Conservation (phyloP, 2,329 filamentous ascomycete species). For the Ceratocystis diversiconidia region DNA sequence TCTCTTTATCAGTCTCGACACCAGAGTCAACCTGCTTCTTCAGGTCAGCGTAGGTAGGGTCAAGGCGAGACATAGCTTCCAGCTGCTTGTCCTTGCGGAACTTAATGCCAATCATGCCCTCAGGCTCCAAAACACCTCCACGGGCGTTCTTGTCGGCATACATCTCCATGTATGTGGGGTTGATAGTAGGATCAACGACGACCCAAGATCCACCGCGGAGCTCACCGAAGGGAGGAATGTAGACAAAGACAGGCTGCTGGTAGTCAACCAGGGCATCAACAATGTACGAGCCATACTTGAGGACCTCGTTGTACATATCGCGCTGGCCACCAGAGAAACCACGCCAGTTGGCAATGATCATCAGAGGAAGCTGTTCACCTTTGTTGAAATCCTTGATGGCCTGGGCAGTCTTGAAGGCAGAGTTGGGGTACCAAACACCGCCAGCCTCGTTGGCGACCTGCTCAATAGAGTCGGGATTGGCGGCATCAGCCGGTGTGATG, state of each 20-base stretch:
- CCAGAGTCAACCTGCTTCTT: slow-evolving; percentile 62
- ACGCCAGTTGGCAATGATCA: slow-evolving; percentile 99
- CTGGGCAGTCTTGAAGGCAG: slow-evolving; percentile 97
- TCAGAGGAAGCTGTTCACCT: slow-evolving; percentile 91
- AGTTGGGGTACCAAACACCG: slow-evolving; percentile 99
- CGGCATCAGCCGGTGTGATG: slow-evolving; percentile 86
- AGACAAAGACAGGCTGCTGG: slow-evolving; percentile 96
- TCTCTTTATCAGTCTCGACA: slow-evolving; percentile 50
- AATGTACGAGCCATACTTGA: slow-evolving; percentile 99
- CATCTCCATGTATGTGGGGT: slow-evolving; percentile 96
- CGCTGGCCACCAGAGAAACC: slow-evolving; percentile 99
- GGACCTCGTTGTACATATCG: slow-evolving; percentile 99
- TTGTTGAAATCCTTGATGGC: slow-evolving; percentile 99
- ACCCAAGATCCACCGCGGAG: slow-evolving; percentile 99
- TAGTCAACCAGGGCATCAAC: slow-evolving; percentile 97
- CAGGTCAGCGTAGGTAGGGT: slow-evolving; percentile 67
- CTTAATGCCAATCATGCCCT: slow-evolving; percentile 98
- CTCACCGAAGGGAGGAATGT: slow-evolving; percentile 93
- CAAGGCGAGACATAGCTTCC: slow-evolving; percentile 89
- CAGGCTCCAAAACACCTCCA: slow-evolving; percentile 92
- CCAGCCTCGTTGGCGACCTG: slow-evolving; percentile 88
- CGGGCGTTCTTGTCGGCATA: slow-evolving; percentile 91
- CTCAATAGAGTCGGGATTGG: slow-evolving; percentile 96
- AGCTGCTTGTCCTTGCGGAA: slow-evolving; percentile 96
- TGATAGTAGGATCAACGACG: slow-evolving; percentile 96